A percentile compares a stretch with the other conserved stretches of the same genome.
Conservation (phyloP, 1,284 basidiomycete genomes). For the Puccinia novopanici region DNA sequence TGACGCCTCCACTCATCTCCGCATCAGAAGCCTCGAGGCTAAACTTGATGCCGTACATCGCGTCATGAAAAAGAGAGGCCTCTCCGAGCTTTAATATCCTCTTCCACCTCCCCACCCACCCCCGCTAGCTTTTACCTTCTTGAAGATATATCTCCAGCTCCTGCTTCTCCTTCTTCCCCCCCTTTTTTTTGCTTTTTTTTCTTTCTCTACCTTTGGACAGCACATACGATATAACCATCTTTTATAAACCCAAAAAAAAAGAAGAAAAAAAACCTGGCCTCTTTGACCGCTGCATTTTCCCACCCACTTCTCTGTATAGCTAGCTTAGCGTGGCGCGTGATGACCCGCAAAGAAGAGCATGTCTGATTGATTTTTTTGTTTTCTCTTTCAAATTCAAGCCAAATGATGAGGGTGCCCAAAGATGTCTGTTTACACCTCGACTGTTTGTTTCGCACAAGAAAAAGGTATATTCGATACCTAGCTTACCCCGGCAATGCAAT, state of each 20-base stretch:
- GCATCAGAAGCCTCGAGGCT: constrained; percentile 46
- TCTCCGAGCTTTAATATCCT: constrained; percentile 33
- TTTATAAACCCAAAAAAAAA: not conserved
- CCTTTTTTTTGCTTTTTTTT: not conserved
- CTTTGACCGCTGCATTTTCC: too few species aligned
- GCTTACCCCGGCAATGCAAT: too few species aligned
- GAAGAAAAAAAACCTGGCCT: not conserved
- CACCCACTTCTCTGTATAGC: too few species aligned
- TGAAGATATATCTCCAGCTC: not conserved
- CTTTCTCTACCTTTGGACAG: not conserved
- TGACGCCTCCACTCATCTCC: constrained; percentile 25
- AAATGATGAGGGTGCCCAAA: too few species aligned
- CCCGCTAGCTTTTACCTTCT: not conserved
- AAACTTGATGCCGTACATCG: constrained; percentile 43
- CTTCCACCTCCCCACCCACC: too few species aligned
- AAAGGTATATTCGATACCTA: too few species aligned
- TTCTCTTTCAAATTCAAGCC: too few species aligned
- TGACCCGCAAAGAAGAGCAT: too few species aligned
- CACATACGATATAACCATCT: not conserved
- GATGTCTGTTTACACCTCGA: too few species aligned
- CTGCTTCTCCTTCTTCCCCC: not conserved
- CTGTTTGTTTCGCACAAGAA: too few species aligned
- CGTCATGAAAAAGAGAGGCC: constrained; percentile 44
- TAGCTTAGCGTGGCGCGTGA: too few species aligned
- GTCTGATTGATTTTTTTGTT: too few species aligned